These are phyloP conservation scores for Phytopythium cucurbitacearum DNA, from an alignment of 352 stramenopile species.

Conservation along the genomic window DNA sequence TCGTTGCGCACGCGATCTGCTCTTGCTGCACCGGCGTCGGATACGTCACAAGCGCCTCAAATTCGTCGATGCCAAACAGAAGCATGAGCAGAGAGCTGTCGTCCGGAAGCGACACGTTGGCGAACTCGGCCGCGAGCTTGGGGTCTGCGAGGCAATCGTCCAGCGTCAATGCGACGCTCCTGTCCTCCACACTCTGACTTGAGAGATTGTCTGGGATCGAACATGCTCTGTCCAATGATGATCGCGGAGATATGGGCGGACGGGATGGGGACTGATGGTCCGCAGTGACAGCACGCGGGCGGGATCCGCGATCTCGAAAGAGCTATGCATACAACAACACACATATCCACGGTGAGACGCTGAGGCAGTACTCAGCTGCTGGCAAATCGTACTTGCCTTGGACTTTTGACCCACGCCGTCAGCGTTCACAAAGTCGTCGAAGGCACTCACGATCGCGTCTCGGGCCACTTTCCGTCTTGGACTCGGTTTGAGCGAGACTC, in stretches of 20 bases:
- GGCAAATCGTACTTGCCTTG: background rate
- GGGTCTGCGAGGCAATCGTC: constrained; percentile 38
- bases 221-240: background rate
- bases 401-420: background rate
- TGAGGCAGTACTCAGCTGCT: background rate
- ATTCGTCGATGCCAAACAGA: constrained; percentile 41
- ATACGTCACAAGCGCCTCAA: constrained; percentile 29
- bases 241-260: background rate
- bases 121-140: constrained; percentile 41
- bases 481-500: constrained; percentile 9
- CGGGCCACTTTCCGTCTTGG: constrained; percentile 1
- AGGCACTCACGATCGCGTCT: constrained; percentile 10
- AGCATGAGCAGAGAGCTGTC: constrained; percentile 31
- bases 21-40: constrained; percentile 9
- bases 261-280: background rate
- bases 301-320: background rate
- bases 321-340: background rate
- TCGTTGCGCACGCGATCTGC: constrained; percentile 21
- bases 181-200: background rate
- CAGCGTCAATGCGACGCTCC: constrained; percentile 10
- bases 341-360: background rate
- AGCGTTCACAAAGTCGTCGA: constrained; percentile 23
- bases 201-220: background rate
- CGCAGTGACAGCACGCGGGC: background rate
- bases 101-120: constrained; percentile 24